Evolutionary conservation across 2,329 filamentous ascomycete species (phyloP).

Genomic region (Fusarium abutilonis): DNA sequence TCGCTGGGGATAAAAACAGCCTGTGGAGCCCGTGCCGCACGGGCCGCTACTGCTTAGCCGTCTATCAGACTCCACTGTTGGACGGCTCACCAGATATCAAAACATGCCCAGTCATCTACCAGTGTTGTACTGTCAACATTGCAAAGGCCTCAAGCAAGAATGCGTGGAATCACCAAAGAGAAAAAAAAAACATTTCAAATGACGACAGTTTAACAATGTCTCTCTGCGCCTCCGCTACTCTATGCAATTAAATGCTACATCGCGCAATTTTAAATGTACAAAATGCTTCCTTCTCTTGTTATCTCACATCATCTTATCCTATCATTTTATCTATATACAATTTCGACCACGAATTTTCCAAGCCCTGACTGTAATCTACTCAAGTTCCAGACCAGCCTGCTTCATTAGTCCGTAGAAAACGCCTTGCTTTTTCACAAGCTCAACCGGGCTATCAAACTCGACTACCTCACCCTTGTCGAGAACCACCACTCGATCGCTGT

Average conservation of each 20-base stretch:
- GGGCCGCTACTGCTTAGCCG: constrained; percentile 17
- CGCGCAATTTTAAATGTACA: constrained; percentile 9
- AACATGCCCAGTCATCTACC: not conserved
- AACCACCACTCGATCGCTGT: constrained; percentile 89
- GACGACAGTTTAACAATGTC: not conserved
- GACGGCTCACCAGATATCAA: constrained; percentile 3
- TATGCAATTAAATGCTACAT: constrained; percentile 8
- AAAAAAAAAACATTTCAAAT: not conserved
- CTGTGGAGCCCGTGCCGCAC: constrained; percentile 14
- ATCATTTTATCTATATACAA: constrained; percentile 21
- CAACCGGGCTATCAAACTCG: constrained; percentile 89
- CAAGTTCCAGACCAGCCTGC: constrained; percentile 79
- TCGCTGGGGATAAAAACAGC: constrained; percentile 33
- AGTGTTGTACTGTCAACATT: not conserved
- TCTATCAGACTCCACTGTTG: constrained; percentile 25
- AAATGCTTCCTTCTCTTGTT: constrained; percentile 15
- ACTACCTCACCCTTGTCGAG: constrained; percentile 89
- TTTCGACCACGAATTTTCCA: constrained; percentile 15
- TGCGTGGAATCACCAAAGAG: not conserved
- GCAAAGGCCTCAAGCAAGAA: not conserved
- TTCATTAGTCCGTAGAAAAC: constrained; percentile 90
- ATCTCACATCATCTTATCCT: not conserved
- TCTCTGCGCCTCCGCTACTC: constrained; percentile 11
- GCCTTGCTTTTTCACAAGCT: constrained; percentile 77
- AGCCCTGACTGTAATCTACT: constrained; percentile 40